Conservation (phyloP, 2,329 filamentous ascomycete species). For the Lachnellula willkommii region DNA sequence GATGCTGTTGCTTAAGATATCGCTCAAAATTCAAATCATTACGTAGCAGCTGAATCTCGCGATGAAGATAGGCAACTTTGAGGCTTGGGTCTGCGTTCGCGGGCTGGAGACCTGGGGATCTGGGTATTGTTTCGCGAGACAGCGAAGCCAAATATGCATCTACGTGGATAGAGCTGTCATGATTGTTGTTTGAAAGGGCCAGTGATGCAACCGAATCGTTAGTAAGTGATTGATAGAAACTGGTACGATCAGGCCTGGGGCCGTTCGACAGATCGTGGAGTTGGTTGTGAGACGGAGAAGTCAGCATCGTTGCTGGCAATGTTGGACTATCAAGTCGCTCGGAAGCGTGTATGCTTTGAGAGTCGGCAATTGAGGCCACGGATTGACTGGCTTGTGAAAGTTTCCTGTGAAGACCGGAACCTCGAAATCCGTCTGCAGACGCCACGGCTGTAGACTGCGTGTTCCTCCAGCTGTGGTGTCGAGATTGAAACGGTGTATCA, state of each 20-base stretch:
- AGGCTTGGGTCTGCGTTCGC: slow-evolving; percentile 28
- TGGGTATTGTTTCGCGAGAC: slow-evolving; percentile 18
- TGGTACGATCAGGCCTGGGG: slow-evolving; percentile 53
- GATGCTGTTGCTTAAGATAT: slow-evolving; percentile 78
- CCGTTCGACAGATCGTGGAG: slow-evolving; percentile 56
- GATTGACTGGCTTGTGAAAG: slow-evolving; percentile 47
- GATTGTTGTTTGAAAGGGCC: slow-evolving; percentile 21
- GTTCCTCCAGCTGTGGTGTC: slow-evolving; percentile 47
- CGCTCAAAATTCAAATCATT: slow-evolving; percentile 81
- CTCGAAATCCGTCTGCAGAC: slow-evolving; percentile 37
- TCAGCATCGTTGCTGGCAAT: slow-evolving; percentile 45
- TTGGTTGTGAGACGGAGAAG: slow-evolving; percentile 48
- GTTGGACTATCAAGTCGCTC: slow-evolving; percentile 54
- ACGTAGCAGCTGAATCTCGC: slow-evolving; percentile 68
- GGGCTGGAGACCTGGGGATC: slow-evolving; percentile 28
- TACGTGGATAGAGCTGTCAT: slow-evolving; percentile 22
- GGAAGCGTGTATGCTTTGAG: slow-evolving; percentile 24
- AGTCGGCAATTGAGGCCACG: slow-evolving; percentile 43
- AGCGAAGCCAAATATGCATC: slow-evolving; percentile 28
- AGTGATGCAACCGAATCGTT: slow-evolving; percentile 52
- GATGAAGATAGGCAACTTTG: slow-evolving; percentile 54
- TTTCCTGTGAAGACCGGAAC: slow-evolving; percentile 37
- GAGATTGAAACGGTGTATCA: slow-evolving; percentile 22
- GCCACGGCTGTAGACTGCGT: slow-evolving; percentile 42
- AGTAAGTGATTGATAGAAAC: slow-evolving; percentile 48